Evolutionary conservation across 768 basidiomycete genomes (phyloP), one percentile per base, ranked within the genome.

Genomic region (Gelatoporia subvermispora): DNA sequence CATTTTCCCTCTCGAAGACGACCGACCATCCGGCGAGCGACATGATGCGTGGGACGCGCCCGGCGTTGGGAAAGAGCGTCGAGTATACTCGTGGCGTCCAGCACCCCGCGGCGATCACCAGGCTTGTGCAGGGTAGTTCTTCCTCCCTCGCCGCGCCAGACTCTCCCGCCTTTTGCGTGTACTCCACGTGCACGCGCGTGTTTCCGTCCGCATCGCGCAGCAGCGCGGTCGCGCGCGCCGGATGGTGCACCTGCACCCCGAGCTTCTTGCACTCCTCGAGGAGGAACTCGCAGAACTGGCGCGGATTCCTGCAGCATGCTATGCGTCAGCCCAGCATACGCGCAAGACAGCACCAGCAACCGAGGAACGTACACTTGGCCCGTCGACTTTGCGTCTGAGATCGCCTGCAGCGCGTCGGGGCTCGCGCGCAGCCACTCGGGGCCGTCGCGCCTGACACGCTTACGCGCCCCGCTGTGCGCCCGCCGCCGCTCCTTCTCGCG

Each of bases 101-200:
- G 37, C 66, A 65, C 0, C 69, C 69, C 4, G 68, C 67, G 10
- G 70, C 57, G 52, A 72, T 48, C 22, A 70, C 51, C 47, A 72
- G 50, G 28, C 51, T 62, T 41, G 62, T 60, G 53, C 64, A 63
- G 11, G 59, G 55, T 35, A 72, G 37, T 45, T 57, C 53, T 17
- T 40, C 45, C 15, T 45, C 48, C 7, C 47, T 23, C 3, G 61
- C 54, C 17, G 37, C 38, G 9, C 35, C 21, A 10, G 48, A 41
- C 3, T 56, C 45, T 39, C 47, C 53, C 2, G 17, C 37, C 20
- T 45, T 15, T 21, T 54, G 40, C 2, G 49, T 31, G 25, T 35
- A 38, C 13, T 31, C 28, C 5, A 31, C 13, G 5, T 13, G 28
- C 13, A 31, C 28, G 7, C 28, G 28, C 28, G 13, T 13, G 28